phyloP scores from a whole-genome alignment of 2,329 filamentous ascomycete species.

The Fusarium globosum region DNA sequence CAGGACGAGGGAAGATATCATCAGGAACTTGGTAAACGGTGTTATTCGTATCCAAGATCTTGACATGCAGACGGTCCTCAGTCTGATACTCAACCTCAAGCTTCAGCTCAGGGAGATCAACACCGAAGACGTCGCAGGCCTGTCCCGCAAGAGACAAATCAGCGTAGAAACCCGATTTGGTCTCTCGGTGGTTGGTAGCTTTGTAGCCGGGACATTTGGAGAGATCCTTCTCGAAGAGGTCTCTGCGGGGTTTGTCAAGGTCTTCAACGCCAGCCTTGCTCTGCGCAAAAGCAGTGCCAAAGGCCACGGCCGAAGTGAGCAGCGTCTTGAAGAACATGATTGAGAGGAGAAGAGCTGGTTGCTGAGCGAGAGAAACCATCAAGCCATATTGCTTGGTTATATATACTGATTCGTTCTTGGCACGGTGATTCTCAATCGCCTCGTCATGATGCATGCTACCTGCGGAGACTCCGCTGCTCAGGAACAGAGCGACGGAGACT shows the following conservation, averaged over 20 bases:
- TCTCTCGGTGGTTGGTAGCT: slow-evolving; percentile 68
- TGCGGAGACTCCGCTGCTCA: slow-evolving; percentile 25
- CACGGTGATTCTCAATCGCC: neutral
- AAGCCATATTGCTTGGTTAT: slow-evolving; percentile 3
- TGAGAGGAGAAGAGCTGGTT: slow-evolving; percentile 1
- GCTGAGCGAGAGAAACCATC: neutral
- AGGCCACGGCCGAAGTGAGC: slow-evolving; percentile 20
- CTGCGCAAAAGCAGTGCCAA: slow-evolving; percentile 33
- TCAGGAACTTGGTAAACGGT: slow-evolving; percentile 81
- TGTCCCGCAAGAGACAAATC: slow-evolving; percentile 75
- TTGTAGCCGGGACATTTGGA: slow-evolving; percentile 73
- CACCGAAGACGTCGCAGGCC: slow-evolving; percentile 82
- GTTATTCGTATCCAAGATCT: slow-evolving; percentile 76
- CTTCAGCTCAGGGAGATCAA: slow-evolving; percentile 74
- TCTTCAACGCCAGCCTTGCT: slow-evolving; percentile 35
- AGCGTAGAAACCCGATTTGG: slow-evolving; percentile 70
- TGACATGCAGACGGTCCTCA: slow-evolving; percentile 72
- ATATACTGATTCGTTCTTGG: slow-evolving; percentile 20
- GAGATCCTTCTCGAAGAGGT: slow-evolving; percentile 37
- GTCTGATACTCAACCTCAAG: slow-evolving; percentile 66
- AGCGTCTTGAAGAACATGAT: slow-evolving; percentile 35
- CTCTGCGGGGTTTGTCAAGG: slow-evolving; percentile 30
- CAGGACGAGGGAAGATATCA: slow-evolving; percentile 69
- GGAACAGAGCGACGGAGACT: neutral
- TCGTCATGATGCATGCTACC: slow-evolving; percentile 11